Evolutionary conservation across 129 eudicot genomes (phyloP).

Genomic region (Gnaphalium uliginosum): DNA sequence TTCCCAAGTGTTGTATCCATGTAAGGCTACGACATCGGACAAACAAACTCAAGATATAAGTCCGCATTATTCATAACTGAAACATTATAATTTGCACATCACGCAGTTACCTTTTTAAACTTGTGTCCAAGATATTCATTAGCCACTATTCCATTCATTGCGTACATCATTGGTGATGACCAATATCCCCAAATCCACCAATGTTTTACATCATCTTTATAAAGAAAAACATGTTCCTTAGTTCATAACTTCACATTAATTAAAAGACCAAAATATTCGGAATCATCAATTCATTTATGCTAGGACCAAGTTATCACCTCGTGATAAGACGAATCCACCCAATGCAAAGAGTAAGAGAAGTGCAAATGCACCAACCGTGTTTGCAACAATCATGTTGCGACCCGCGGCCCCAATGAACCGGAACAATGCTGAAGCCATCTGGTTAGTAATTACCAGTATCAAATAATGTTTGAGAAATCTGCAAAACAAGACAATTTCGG

Average conservation of each 20-base stretch:
- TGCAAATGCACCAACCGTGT: constrained; percentile 54
- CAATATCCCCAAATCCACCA: constrained; percentile 46
- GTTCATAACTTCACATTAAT: not conserved
- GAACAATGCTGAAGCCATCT: constrained; percentile 53
- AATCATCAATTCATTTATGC: not conserved
- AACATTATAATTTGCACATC: not conserved
- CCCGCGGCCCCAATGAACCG: constrained; percentile 52
- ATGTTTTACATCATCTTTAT: constrained; percentile 24
- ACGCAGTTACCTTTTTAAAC: constrained; percentile 14
- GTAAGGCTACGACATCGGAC: constrained; percentile 2
- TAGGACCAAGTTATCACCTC: constrained; percentile 50
- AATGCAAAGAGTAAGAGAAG: constrained; percentile 45
- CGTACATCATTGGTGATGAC: constrained; percentile 37
- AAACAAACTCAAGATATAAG: not conserved
- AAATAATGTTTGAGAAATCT: constrained; percentile 53
- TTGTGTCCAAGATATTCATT: constrained; percentile 32
- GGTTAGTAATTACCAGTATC: constrained; percentile 40
- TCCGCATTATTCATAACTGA: not conserved
- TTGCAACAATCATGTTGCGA: constrained; percentile 62
- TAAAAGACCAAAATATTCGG: not conserved
- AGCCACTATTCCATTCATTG: constrained; percentile 28
- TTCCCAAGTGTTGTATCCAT: constrained; percentile 30
- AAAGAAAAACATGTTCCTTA: not conserved
- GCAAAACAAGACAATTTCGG: constrained; percentile 9
- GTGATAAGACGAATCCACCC: constrained; percentile 53